Evolutionary conservation across 1,284 basidiomycete species (phyloP).

Genomic region (Chondrostereum purpureum): DNA sequence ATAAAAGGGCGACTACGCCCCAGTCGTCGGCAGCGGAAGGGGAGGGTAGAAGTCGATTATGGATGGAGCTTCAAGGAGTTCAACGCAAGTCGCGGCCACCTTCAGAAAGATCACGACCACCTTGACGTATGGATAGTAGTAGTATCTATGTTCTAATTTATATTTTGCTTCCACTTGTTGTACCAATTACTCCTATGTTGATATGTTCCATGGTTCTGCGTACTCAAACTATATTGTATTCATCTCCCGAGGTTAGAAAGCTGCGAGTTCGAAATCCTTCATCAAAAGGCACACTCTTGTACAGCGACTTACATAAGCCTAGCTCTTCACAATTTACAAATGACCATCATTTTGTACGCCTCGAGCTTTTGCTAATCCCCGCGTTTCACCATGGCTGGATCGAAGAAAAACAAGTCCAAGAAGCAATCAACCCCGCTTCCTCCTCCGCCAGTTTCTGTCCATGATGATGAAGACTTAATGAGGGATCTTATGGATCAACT

Average conservation of each 20-base stretch:
- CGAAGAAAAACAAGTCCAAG: constrained; percentile 45
- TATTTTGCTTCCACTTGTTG: no score
- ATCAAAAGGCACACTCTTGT: no score
- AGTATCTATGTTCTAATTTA: no score
- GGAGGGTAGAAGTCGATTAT: constrained; percentile 41
- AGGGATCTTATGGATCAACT: constrained; percentile 70
- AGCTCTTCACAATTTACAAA: constrained; percentile 4
- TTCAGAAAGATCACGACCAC: constrained; percentile 33
- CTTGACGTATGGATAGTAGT: no score
- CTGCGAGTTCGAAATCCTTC: no score
- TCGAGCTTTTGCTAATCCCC: background rate
- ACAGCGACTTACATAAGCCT: no score
- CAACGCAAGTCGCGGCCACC: constrained; percentile 40
- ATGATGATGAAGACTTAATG: constrained; percentile 54
- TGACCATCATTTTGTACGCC: background rate
- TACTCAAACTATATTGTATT: no score
- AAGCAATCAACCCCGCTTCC: constrained; percentile 29
- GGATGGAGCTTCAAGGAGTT: constrained; percentile 53
- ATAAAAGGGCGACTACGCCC: constrained; percentile 18
- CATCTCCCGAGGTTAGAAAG: no score
- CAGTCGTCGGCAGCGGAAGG: constrained; percentile 23
- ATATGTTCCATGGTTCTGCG: no score
- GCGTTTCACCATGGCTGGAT: constrained; percentile 13
- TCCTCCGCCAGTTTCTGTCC: constrained; percentile 20
- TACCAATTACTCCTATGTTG: no score